Percentiles rank a stretch among this genome's conserved stretches.
phyloP scores from a whole-genome alignment of 495 filamentous ascomycete genomes.

The Penicillium bialowiezense region DNA sequence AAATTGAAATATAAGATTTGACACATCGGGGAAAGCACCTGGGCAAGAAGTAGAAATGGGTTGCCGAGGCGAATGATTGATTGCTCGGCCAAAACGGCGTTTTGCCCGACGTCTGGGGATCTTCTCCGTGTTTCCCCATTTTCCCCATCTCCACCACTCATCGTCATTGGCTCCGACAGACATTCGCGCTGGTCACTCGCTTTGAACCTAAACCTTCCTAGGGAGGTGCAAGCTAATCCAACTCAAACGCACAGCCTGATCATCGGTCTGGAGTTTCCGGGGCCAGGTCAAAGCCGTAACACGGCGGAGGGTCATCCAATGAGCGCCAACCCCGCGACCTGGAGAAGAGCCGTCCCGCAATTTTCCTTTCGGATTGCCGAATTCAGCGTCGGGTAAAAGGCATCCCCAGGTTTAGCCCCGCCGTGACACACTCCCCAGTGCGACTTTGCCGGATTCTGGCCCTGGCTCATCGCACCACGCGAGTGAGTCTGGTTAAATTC shows the following conservation, averaged over 20 bases:
- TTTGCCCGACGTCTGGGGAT: background rate
- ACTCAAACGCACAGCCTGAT: background rate
- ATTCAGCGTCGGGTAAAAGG: background rate
- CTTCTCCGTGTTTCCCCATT: background rate
- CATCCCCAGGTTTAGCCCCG: background rate
- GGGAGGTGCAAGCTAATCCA: background rate
- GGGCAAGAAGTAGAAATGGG: too few relatives aligned
- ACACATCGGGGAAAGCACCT: too few relatives aligned
- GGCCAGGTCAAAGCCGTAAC: background rate
- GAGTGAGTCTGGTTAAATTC: background rate
- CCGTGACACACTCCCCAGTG: constrained; percentile 8
- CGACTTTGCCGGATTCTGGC: background rate
- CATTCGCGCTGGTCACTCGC: background rate
- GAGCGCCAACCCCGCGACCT: background rate
- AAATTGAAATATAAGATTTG: too few relatives aligned
- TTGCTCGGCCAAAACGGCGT: background rate
- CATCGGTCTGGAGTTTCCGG: background rate
- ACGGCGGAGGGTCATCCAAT: too few relatives aligned
- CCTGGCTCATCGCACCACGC: background rate
- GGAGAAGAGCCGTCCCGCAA: background rate
- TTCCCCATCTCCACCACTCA: background rate
- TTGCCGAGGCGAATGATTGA: too few relatives aligned
- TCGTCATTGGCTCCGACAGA: background rate
- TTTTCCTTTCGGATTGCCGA: constrained; percentile 1
- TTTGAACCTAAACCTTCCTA: background rate